Conservation (phyloP, 2,329 filamentous ascomycete genomes). For the Verticillium dahliae region DNA sequence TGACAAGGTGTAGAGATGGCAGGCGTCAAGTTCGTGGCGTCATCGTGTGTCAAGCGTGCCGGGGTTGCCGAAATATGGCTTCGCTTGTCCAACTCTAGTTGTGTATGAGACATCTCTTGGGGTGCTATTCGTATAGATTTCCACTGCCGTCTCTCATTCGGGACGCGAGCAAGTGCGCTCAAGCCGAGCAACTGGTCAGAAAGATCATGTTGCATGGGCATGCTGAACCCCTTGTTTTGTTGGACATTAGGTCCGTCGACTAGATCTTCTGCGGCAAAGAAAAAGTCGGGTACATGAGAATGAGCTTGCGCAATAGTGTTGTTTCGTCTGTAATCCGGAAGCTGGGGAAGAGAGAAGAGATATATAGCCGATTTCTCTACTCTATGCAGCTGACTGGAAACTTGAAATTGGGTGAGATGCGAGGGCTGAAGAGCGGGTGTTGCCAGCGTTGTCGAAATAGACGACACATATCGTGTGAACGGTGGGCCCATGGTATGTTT, state of each 20-base stretch:
- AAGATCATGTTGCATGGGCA: background rate
- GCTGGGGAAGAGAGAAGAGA: background rate
- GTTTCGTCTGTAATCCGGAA: background rate
- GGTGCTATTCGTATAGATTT: background rate
- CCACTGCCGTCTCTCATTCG: background rate
- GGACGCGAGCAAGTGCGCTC: background rate
- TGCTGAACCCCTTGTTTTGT: background rate
- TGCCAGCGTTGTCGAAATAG: slow-evolving; percentile 22
- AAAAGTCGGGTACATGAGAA: no score
- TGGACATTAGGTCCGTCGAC: background rate
- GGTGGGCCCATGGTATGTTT: slow-evolving; percentile 20
- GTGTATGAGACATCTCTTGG: background rate
- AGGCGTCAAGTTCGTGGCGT: background rate
- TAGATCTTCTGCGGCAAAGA: background rate
- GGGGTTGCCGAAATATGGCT: background rate
- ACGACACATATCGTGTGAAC: slow-evolving; percentile 25
- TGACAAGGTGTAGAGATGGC: background rate
- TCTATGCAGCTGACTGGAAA: slow-evolving; percentile 8
- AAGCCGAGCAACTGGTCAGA: background rate
- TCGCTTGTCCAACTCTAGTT: background rate
- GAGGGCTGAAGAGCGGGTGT: slow-evolving; percentile 9
- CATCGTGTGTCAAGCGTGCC: background rate
- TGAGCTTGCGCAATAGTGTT: background rate
- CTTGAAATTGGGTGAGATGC: slow-evolving; percentile 9
- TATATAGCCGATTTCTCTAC: slow-evolving; percentile 1